These are phyloP conservation scores for Byssoonygena ceratinophila DNA, from an alignment of 2,329 filamentous ascomycete genomes.

Conservation along the genomic window DNA sequence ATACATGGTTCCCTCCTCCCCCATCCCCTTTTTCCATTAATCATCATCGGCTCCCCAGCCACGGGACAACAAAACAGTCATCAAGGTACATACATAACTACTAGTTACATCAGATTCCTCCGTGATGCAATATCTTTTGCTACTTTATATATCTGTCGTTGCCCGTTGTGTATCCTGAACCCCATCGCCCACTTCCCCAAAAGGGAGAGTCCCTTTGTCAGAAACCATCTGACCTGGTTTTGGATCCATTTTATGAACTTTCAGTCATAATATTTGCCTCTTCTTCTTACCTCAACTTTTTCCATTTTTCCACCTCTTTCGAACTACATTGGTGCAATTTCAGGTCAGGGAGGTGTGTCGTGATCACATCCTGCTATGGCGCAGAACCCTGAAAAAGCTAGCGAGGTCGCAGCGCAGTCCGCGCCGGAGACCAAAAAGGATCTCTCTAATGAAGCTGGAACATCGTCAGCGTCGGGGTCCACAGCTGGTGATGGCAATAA, in stretches of 20 bases:
- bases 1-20: too few relatives aligned
- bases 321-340: too few relatives aligned
- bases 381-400: slow-evolving; percentile 4
- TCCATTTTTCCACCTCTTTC: too few relatives aligned
- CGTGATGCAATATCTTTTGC: background rate
- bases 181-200: too few relatives aligned
- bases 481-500: slow-evolving; percentile 9
- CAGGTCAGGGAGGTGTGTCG: background rate
- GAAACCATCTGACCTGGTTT: too few relatives aligned
- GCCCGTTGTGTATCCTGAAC: too few relatives aligned
- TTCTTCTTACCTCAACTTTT: too few relatives aligned
- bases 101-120: too few relatives aligned
- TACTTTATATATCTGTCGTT: background rate
- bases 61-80: background rate
- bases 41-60: too few relatives aligned
- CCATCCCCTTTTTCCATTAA: too few relatives aligned
- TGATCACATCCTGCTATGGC: background rate
- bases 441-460: background rate
- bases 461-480: slow-evolving; percentile 8
- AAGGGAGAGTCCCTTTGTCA: too few relatives aligned
- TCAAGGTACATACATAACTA: background rate
- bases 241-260: background rate
- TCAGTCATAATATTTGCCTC: too few relatives aligned
- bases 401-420: background rate
- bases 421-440: background rate